Evolutionary conservation across 768 basidiomycete genomes (phyloP), one percentile per base, ranked within the genome.

Genomic region (Suillus subalutaceus): DNA sequence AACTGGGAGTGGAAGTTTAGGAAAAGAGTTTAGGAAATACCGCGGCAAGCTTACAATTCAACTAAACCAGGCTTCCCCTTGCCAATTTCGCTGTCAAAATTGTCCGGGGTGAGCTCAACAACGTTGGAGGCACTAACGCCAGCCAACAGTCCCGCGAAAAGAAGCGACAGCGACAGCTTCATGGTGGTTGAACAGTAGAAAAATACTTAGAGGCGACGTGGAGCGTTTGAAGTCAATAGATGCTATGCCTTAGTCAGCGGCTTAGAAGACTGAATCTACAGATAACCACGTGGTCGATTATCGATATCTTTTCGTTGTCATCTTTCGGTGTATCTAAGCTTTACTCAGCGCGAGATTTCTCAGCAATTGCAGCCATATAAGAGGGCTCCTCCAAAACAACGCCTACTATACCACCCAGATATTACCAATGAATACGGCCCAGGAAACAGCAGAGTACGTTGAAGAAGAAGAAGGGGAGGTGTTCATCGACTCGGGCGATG

Each of bases 11-110:
- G 57, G 38, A 18, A 65, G 43, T 53, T 43, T 23, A 64, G 68
- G 67, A 48, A 38, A 63, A 23, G 32, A 38, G 23, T 38, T 16
- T 35, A 66, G 46, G 18, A 57, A 69, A 50, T 48, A 60, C 38
- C 55, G 26, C 18, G 15, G 26, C 38, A 4, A 32, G 85, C 94
- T 78, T 72, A 96, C 94, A 97, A 96, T 79, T 96, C 94, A 32
- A 97, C 93, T 41, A 96, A 83, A 72, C 90, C 93, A 64, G 93
- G 90, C 73, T 86, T 92, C 63, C 90, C 93, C 65, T 90, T 79
- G 60, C 94, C 95, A 72, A 97, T 80, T 64, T 88, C 75, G 37
- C 79, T 70, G 75, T 94, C 90, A 74, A 95, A 97, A 79, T 90
- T 93, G 68, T 83, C 81, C 0, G 91, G 83, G 56, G 75, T 85